Evolutionary conservation across 306 rosid genomes (phyloP), one percentile per base, ranked within the genome.

Genomic region (Herpetospermum pedunculosum): DNA sequence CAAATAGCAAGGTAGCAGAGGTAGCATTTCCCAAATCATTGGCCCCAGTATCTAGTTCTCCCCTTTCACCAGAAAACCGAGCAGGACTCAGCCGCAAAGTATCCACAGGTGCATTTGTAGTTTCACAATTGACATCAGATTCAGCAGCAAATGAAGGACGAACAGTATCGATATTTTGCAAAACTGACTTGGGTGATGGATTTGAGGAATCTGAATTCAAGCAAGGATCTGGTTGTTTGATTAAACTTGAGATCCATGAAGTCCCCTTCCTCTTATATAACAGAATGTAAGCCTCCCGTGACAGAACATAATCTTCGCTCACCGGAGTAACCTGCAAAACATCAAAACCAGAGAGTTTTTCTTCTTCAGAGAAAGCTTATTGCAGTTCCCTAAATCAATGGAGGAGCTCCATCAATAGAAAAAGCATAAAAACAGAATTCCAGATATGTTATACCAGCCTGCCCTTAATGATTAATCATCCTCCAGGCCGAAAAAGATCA

Each of bases 251-350:
- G 69, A 85, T 49, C 99, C 99, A 94, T 1, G 92, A 87, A 70
- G 96, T 94, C 13, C 90, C 92, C 80, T 86, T 80, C 80, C 52
- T 85, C 15, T 89, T 89, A 83, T 94, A 94, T 38, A 91, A 88
- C 54, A 94, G 80, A 74, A 94, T 91, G 81, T 94, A 94, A 13
- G 96, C 99, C 77, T 86, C 84, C 72, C 85, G 89, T 71, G 97
- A 88, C 68, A 84, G 84, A 59, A 89, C 97, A 50, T 23, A 77
- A 12, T 85, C 91, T 69, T 59, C 89, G 0, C 26, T 58, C 11
- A 91, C 90, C 75, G 74, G 68, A 16, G 90, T 84, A 75, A 94
- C 99, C 99, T 94, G 74, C 68, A 85, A 44, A 75, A 70, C 44
- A 80, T 4, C 47, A 32, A 32, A 62, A 82, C 32, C 50, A 52